These are phyloP conservation scores for Achaetomiella virescens DNA, from an alignment of 495 filamentous ascomycete genomes.

Conservation along the genomic window DNA sequence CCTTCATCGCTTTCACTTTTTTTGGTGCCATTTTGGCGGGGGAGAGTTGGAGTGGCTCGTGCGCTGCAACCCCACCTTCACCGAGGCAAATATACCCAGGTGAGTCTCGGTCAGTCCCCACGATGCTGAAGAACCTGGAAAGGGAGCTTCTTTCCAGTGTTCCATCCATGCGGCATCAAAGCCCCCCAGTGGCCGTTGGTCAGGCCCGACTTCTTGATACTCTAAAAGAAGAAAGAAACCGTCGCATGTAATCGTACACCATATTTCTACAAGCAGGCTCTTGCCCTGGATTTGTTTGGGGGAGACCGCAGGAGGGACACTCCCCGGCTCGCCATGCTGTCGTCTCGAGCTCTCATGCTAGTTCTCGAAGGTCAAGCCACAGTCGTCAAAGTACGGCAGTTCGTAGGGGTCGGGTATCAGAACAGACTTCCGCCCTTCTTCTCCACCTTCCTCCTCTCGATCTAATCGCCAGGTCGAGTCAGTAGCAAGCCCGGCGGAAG, in stretches of 20 bases:
- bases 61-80: conserved; percentile 1
- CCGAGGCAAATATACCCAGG: neutral
- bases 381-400: too few species aligned
- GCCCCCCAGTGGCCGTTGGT: too few species aligned
- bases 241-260: neutral
- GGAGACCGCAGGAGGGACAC: too few species aligned
- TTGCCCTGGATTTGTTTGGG: too few species aligned
- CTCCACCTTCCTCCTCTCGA: conserved; percentile 45
- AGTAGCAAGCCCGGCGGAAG: neutral
- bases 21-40: conserved; percentile 3
- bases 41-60: neutral
- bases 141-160: too few species aligned
- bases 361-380: too few species aligned
- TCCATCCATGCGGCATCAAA: too few species aligned
- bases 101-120: neutral
- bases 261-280: neutral
- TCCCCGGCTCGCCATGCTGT: too few species aligned
- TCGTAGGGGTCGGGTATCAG: neutral
- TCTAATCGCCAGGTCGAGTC: conserved; percentile 29
- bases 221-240: too few species aligned
- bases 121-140: too few species aligned
- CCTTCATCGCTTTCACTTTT: neutral
- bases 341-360: too few species aligned
- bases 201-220: too few species aligned
- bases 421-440: conserved; percentile 23